Percentiles rank a stretch among this genome's conserved stretches.
phyloP scores from a whole-genome alignment of 1,284 basidiomycete genomes.

The Malassezia restricta region DNA sequence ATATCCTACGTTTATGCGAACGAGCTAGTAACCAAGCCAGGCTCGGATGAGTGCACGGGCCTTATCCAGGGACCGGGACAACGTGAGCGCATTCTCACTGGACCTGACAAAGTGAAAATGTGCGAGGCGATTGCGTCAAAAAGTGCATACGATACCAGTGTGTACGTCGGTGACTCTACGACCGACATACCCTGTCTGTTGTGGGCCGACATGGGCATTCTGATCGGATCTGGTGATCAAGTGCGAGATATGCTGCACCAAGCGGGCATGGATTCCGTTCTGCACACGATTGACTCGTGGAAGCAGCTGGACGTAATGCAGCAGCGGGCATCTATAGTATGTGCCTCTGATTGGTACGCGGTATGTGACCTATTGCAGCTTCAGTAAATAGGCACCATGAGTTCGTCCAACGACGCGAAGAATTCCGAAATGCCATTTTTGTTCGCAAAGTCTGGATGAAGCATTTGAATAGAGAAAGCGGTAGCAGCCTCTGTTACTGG shows the following conservation, averaged over 20 bases:
- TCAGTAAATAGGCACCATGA: conserved; percentile 14
- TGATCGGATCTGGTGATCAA: conserved; percentile 20
- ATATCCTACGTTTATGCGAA: conserved; percentile 17
- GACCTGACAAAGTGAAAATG: conserved; percentile 23
- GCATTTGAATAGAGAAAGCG: conserved; percentile 7
- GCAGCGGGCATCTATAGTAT: not conserved
- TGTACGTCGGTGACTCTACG: conserved; percentile 38
- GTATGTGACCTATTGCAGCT: not conserved
- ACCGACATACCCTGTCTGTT: conserved; percentile 36
- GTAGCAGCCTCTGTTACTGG: conserved; percentile 3
- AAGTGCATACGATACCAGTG: not conserved
- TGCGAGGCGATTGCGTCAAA: conserved; percentile 5
- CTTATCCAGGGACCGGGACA: conserved; percentile 17
- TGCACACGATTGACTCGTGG: not conserved
- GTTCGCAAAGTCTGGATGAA: conserved; percentile 7
- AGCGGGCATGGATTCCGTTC: not conserved
- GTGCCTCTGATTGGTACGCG: conserved; percentile 2
- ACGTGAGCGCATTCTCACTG: conserved; percentile 22
- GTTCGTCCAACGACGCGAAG: conserved; percentile 14
- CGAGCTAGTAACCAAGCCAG: conserved; percentile 22
- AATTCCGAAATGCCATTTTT: conserved; percentile 1
- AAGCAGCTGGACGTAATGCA: not conserved
- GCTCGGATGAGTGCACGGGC: conserved; percentile 19
- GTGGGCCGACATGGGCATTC: conserved; percentile 27
- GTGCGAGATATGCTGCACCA: not conserved